A percentile compares a stretch with the other conserved stretches of the same genome.
Evolutionary conservation across 345 rosid species (phyloP).

Genomic region (Schrenkiella parvula): DNA sequence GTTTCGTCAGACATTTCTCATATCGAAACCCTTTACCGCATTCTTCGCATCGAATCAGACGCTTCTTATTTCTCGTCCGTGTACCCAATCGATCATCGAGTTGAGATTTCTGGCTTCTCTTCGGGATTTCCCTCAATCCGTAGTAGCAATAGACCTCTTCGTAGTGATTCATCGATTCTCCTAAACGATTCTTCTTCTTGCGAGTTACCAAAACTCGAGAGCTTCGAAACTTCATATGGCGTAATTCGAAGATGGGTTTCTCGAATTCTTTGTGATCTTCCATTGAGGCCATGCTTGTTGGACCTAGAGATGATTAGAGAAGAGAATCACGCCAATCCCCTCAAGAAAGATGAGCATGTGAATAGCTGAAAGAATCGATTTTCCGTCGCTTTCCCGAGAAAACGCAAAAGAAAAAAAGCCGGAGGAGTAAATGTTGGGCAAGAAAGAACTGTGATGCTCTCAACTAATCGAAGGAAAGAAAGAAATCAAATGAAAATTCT

Average conservation of each 20-base stretch:
- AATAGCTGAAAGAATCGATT: not conserved
- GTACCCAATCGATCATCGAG: slow-evolving; percentile 8
- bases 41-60: slow-evolving; percentile 4
- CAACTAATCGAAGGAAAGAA: not conserved
- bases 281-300: not conserved
- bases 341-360: not conserved
- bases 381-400: not conserved
- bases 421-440: not conserved
- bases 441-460: not conserved
- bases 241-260: not conserved
- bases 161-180: slow-evolving; percentile 1
- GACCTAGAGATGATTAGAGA: not conserved
- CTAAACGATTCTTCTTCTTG: not conserved
- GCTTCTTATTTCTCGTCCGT: slow-evolving; percentile 19
- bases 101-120: slow-evolving; percentile 49
- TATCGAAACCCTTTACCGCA: slow-evolving; percentile 39
- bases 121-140: not conserved
- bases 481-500: slow-evolving; percentile 17
- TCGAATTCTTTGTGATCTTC: not conserved
- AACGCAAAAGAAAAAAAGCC: not conserved
- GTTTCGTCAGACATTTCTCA: not conserved
- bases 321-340: not conserved
- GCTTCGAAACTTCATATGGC: not conserved
- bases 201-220: not conserved
- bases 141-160: slow-evolving; percentile 33